phyloP scores from a whole-genome alignment of 2,329 filamentous ascomycete species.

The Penicillium sp. region DNA sequence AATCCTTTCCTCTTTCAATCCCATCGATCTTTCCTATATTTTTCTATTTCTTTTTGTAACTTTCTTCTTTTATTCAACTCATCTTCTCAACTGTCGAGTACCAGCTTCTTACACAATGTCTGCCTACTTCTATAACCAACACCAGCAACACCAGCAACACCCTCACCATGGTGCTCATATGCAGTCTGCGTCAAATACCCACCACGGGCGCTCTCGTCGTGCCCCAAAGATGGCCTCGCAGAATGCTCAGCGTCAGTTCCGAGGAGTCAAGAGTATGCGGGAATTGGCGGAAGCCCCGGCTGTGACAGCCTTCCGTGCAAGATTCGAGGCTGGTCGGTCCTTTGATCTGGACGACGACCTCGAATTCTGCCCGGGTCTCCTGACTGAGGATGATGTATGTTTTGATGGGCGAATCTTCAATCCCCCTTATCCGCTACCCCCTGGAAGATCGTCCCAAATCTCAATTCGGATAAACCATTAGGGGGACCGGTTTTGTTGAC shows the following conservation, averaged over 20 bases:
- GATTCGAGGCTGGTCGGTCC: constrained; percentile 87
- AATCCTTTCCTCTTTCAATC: constrained; percentile 19
- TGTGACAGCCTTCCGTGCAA: constrained; percentile 74
- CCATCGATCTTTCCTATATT: constrained; percentile 22
- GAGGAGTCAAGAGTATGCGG: constrained; percentile 80
- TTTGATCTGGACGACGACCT: constrained; percentile 96
- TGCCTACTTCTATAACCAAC: constrained; percentile 49
- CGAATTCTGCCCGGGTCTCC: constrained; percentile 87
- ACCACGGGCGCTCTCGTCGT: constrained; percentile 83
- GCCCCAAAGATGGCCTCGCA: constrained; percentile 78
- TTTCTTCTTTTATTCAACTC: constrained; percentile 21
- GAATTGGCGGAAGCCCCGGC: constrained; percentile 77
- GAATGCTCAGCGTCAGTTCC: constrained; percentile 82
- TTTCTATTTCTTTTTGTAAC: constrained; percentile 26
- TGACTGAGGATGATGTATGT: constrained; percentile 89
- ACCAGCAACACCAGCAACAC: constrained; percentile 44
- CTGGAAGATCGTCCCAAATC: constrained; percentile 2
- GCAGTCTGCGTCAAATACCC: constrained; percentile 60
- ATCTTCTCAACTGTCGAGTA: constrained; percentile 24
- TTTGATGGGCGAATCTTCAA: constrained; percentile 5
- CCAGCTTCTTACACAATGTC: constrained; percentile 43
- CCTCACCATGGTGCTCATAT: constrained; percentile 51
- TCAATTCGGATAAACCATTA: not conserved
- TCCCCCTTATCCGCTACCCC: not conserved
- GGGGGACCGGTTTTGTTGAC: constrained; percentile 19